Evolutionary conservation across 768 basidiomycete genomes (phyloP).

Genomic region (Boletus edulis): DNA sequence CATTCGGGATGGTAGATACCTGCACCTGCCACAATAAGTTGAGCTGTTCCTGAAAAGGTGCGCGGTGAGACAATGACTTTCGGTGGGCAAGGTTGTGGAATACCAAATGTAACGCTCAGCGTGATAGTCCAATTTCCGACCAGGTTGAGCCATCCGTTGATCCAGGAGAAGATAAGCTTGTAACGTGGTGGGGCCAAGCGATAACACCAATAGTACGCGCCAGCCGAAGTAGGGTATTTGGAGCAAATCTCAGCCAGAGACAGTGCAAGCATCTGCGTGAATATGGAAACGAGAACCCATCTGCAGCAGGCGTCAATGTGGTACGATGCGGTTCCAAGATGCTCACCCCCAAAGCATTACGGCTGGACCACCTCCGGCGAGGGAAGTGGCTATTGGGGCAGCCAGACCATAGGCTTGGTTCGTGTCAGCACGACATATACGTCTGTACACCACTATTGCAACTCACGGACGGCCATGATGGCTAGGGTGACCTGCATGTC

Average conservation of each 20-base stretch:
- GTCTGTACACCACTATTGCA: neutral
- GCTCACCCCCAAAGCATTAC: constrained; percentile 58
- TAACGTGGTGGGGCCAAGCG: constrained; percentile 52
- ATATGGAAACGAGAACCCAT: constrained; percentile 49
- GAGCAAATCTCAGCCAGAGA: constrained; percentile 61
- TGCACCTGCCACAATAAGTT: constrained; percentile 57
- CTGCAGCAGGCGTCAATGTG: constrained; percentile 24
- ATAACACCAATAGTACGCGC: constrained; percentile 68
- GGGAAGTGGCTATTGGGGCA: constrained; percentile 54
- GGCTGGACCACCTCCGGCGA: constrained; percentile 53
- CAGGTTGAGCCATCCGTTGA: constrained; percentile 67
- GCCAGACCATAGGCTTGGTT: constrained; percentile 51
- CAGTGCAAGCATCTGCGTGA: constrained; percentile 47
- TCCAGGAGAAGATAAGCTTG: constrained; percentile 56
- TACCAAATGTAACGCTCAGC: constrained; percentile 63
- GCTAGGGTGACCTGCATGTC: constrained; percentile 31
- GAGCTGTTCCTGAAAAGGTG: constrained; percentile 46
- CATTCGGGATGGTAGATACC: constrained; percentile 59
- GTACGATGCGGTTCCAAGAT: neutral
- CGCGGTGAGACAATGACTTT: neutral
- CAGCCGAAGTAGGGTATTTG: constrained; percentile 59
- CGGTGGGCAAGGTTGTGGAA: too few species aligned
- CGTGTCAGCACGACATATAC: constrained; percentile 1
- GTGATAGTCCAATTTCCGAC: constrained; percentile 70
- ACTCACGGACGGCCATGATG: constrained; percentile 62